Base-by-base conservation (phyloP, 108 stramenopile species). In the Schizochytrium sp. region DNA sequence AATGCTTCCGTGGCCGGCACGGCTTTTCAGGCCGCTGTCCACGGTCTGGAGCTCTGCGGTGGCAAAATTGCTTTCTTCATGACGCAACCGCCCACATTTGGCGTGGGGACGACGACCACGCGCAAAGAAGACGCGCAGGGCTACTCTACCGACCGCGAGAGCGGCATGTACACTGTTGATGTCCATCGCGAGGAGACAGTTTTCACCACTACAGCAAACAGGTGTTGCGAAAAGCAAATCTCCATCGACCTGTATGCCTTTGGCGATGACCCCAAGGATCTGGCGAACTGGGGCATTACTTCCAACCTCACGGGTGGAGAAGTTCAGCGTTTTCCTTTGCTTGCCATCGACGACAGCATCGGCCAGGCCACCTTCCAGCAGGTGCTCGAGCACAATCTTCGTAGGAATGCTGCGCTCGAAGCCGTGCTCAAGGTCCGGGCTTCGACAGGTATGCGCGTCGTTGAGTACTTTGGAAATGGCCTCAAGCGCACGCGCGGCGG, bases 391-490 rank as follows among this genome's bases (percentile, higher is more conserved):
- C 76, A 83, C 51, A 53, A 47, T 34, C 43, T 83, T 6, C 76
- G 76, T 16, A 43, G 76, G 0, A 83, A 83, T 34, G 76, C 76
- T 12, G 76, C 76, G 45, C 48, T 72, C 48, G 60, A 88, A 1
- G 88, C 72, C 16, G 88, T 76, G 6, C 23, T 88, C 25, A 88
- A 88, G 55, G 72, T 88, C 29, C 88, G 88, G 0, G 63, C n/a
- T 10, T 71, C 60, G 14, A 6, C 28, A 8, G 88, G 88, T n/a
- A 76, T 76, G 48, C 88, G 88, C 47, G 72, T 88, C 5, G 63
- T 45, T 6, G 72, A 88, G 41, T 88, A 88, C 72, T 29, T 28
- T 71, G 88, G 88, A 5, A 88, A 88, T 34, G 76, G 76, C 6
- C 51, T 83, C 25, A 83, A 83, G 23, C 45, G 76, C 25, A 25